Evolutionary conservation across 1,284 basidiomycete species (phyloP).

Genomic region (Fomitopsis pinicola): DNA sequence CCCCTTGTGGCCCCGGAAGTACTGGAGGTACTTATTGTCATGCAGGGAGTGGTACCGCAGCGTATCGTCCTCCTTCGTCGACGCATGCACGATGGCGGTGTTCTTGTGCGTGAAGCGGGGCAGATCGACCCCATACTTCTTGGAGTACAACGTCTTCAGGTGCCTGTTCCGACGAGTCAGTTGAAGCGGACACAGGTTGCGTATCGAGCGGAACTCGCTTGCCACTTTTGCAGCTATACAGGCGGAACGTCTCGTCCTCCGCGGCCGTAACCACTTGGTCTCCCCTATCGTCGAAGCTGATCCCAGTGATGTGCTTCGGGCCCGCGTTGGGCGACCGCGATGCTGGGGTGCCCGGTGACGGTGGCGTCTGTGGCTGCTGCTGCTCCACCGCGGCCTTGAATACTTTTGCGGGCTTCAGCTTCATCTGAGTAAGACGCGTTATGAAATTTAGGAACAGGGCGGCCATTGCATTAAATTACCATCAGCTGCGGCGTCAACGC

Average conservation of each 20-base stretch:
- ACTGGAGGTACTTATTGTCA: slow-evolving; percentile 94
- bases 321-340: slow-evolving; percentile 37
- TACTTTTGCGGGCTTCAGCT: slow-evolving; percentile 86
- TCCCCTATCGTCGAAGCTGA: slow-evolving; percentile 90
- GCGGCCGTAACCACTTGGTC: slow-evolving; percentile 82
- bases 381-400: slow-evolving; percentile 77
- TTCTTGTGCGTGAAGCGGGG: slow-evolving; percentile 93
- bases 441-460: not conserved
- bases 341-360: slow-evolving; percentile 40
- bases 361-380: slow-evolving; percentile 31
- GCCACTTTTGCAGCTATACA: slow-evolving; percentile 88
- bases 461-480: slow-evolving; percentile 19
- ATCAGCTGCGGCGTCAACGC: slow-evolving; percentile 26
- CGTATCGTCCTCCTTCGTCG: slow-evolving; percentile 93
- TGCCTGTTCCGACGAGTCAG: slow-evolving; percentile 42
- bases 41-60: slow-evolving; percentile 94
- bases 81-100: slow-evolving; percentile 84
- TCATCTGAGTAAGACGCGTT: slow-evolving; percentile 38
- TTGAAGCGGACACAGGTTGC: slow-evolving; percentile 22
- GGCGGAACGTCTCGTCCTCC: slow-evolving; percentile 91
- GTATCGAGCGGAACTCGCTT: slow-evolving; percentile 65
- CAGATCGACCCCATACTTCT: slow-evolving; percentile 95
- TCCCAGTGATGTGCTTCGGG: slow-evolving; percentile 77
- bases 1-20: slow-evolving; percentile 92
- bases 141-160: slow-evolving; percentile 79